These are phyloP conservation scores for Colletotrichum filicis DNA, from an alignment of 2,329 filamentous ascomycete species.

Conservation along the genomic window DNA sequence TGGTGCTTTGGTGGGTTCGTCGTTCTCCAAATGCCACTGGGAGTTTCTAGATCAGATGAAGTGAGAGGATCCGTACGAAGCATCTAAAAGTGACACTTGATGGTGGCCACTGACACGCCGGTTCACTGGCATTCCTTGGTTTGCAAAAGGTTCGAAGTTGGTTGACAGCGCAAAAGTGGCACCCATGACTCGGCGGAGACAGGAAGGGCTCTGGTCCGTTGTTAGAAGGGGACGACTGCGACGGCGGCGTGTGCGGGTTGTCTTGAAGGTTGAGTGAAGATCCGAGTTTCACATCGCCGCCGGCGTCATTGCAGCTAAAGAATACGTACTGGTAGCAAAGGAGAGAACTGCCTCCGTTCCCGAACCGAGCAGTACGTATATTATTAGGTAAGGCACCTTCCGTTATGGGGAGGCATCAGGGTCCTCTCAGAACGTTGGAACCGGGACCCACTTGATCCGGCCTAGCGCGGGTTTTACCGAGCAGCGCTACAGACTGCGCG, in stretches of 20 bases:
- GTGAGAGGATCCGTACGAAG: background rate
- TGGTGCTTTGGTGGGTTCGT: background rate
- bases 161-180: background rate
- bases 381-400: background rate
- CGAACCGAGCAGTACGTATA: background rate
- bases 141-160: background rate
- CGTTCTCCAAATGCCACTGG: background rate
- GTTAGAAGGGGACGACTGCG: conserved; percentile 3
- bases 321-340: background rate
- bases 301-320: background rate
- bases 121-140: background rate
- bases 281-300: conserved; percentile 31
- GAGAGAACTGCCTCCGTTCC: background rate
- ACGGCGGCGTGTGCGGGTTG: background rate
- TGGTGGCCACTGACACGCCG: background rate
- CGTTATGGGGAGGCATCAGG: background rate
- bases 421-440: background rate
- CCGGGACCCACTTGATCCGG: conserved; percentile 15
- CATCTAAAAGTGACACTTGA: background rate
- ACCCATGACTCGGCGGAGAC: conserved; percentile 25
- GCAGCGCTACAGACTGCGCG: background rate
- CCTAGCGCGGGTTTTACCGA: conserved; percentile 18
- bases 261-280: conserved; percentile 19
- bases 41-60: background rate
- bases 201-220: conserved; percentile 14